Evolutionary conservation across 1,284 basidiomycete genomes (phyloP).

Genomic region (Leccinum solheimii): DNA sequence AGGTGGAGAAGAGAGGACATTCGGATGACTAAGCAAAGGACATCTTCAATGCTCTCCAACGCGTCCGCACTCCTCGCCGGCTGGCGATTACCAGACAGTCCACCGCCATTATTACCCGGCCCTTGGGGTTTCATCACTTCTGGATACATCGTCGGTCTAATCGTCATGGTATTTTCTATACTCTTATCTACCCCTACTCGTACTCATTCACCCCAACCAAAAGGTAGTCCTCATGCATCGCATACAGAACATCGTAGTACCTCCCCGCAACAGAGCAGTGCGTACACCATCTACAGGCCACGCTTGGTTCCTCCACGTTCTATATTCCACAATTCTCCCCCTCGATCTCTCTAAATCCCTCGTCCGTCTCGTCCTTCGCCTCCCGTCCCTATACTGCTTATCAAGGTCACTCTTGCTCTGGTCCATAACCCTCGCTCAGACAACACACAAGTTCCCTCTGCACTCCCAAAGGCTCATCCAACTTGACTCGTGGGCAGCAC

Average conservation of each 20-base stretch:
- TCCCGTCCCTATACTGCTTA: conserved; percentile 64
- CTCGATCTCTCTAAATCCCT: conserved; percentile 59
- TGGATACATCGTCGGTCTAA: conserved; percentile 62
- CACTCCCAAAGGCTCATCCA: conserved; percentile 34
- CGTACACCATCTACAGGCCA: conserved; percentile 16
- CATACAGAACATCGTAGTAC: conserved; percentile 74
- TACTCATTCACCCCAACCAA: conserved; percentile 7
- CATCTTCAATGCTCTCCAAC: not conserved
- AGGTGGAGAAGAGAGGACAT: conserved; percentile 17
- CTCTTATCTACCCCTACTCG: not conserved
- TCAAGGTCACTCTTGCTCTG: conserved; percentile 56
- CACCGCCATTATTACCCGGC: conserved; percentile 43
- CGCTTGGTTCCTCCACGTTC: conserved; percentile 29
- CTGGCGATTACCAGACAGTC: conserved; percentile 6
- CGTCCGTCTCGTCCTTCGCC: conserved; percentile 57
- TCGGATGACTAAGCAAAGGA: conserved; percentile 21
- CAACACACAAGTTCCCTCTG: conserved; percentile 42
- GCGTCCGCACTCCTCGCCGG: not conserved
- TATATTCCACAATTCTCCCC: conserved; percentile 53
- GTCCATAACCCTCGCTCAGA: conserved; percentile 57
- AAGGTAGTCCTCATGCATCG: conserved; percentile 69
- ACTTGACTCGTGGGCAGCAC: conserved; percentile 48
- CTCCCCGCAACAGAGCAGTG: conserved; percentile 48
- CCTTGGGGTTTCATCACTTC: conserved; percentile 71
- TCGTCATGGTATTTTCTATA: conserved; percentile 52